Conservation (phyloP, 116 monocot genomes). For the Iris pallida region DNA sequence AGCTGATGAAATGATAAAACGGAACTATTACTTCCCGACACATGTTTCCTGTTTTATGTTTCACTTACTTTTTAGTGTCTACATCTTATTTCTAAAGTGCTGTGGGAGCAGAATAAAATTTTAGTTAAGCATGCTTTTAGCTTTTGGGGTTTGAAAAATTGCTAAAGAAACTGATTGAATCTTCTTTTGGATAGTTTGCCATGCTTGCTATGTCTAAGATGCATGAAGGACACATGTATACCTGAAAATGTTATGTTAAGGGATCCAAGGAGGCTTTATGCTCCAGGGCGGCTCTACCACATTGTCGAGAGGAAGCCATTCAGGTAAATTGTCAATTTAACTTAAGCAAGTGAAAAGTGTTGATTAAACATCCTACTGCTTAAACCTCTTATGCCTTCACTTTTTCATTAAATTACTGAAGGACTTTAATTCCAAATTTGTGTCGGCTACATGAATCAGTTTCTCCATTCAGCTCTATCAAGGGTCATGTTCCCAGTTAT, state of each 20-base stretch:
- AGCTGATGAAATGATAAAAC: background rate
- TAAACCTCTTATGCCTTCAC: no score
- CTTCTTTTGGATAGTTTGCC: slow-evolving; percentile 58
- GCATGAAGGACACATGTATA: slow-evolving; percentile 87
- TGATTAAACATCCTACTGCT: background rate
- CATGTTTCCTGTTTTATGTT: background rate
- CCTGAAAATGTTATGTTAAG: slow-evolving; percentile 64
- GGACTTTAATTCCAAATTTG: no score
- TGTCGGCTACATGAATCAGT: no score
- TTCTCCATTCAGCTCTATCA: no score
- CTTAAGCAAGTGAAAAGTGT: no score
- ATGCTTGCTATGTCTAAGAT: slow-evolving; percentile 74
- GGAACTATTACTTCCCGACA: background rate
- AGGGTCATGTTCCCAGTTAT: no score
- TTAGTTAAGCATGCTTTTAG: background rate
- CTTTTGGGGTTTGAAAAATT: slow-evolving; percentile 1
- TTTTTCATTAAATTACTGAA: no score
- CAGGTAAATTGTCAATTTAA: slow-evolving; percentile 31
- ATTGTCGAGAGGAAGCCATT: slow-evolving; percentile 89
- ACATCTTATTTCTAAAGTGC: background rate
- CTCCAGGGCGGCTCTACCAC: slow-evolving; percentile 90
- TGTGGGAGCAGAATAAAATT: background rate
- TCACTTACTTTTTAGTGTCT: background rate
- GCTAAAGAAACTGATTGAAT: background rate
- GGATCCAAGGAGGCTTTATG: slow-evolving; percentile 92